Conservation (phyloP, 306 rosid species). For the Hippophae gyantsensis region DNA sequence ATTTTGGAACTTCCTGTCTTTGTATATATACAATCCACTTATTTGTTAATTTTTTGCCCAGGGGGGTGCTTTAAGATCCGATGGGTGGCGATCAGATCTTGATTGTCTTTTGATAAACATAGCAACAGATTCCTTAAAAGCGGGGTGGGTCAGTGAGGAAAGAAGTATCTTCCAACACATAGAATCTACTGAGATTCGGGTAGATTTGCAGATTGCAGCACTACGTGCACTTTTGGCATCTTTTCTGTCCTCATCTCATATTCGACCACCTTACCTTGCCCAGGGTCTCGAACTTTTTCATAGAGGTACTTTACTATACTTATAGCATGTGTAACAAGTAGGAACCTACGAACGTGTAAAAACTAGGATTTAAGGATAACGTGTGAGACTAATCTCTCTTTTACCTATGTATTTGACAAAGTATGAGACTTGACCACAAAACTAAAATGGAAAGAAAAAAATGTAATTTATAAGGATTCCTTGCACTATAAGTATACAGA, state of each 20-base stretch:
- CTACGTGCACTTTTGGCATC: constrained; percentile 71
- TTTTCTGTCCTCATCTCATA: constrained; percentile 50
- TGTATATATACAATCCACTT: not conserved
- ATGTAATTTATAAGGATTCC: too few relatives aligned
- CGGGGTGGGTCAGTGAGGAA: constrained; percentile 36
- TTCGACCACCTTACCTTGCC: constrained; percentile 50
- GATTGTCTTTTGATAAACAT: constrained; percentile 48
- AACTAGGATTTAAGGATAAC: too few relatives aligned
- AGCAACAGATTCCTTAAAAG: constrained; percentile 45
- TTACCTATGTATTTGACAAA: too few relatives aligned
- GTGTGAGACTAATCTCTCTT: too few relatives aligned
- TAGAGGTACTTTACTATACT: constrained; percentile 39
- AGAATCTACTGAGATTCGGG: constrained; percentile 30
- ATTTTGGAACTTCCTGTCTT: not conserved
- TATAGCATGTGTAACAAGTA: too few relatives aligned
- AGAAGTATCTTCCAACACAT: constrained; percentile 29
- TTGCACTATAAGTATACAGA: too few relatives aligned
- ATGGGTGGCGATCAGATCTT: constrained; percentile 51
- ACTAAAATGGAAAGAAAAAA: too few relatives aligned
- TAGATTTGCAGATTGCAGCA: constrained; percentile 70
- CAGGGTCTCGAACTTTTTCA: constrained; percentile 81
- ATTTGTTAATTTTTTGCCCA: constrained; percentile 23
- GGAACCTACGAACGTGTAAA: too few relatives aligned
- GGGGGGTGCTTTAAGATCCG: constrained; percentile 63
- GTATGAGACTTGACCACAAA: too few relatives aligned